These are phyloP conservation scores for Rhodotorula mucilaginosa DNA, from an alignment of 1,284 basidiomycete species.

Conservation along the genomic window DNA sequence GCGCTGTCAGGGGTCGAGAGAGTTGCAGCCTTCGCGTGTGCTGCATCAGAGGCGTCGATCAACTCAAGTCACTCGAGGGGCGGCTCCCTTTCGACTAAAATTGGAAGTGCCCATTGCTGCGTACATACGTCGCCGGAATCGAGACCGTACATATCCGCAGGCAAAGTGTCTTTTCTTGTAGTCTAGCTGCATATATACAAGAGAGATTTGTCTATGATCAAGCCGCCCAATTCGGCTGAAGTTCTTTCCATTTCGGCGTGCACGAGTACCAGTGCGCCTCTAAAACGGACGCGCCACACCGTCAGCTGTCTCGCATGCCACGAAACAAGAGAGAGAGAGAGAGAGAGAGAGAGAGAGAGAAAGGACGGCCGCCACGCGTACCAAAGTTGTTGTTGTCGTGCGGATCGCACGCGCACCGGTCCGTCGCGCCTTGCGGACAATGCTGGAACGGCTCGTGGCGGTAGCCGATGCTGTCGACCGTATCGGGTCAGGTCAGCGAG, in stretches of 20 bases:
- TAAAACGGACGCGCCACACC: not conserved
- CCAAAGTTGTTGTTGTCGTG: constrained; percentile 16
- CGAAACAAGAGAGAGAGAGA: not conserved
- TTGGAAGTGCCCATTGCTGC: no score
- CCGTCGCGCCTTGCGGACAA: constrained; percentile 62
- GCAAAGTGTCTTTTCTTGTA: no score
- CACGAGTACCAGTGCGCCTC: constrained; percentile 31
- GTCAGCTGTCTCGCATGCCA: no score
- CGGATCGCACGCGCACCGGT: constrained; percentile 53
- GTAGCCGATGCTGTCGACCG: constrained; percentile 8
- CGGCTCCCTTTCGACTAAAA: no score
- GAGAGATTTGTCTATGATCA: not conserved
- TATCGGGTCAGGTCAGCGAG: no score
- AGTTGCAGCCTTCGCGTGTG: not conserved
- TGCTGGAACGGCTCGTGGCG: constrained; percentile 45
- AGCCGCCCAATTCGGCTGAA: not conserved
- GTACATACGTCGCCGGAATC: no score
- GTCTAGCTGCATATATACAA: not conserved
- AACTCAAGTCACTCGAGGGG: not conserved
- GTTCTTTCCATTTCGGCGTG: constrained; percentile 9
- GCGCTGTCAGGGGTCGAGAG: not conserved
- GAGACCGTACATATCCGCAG: no score
- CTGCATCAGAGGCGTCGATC: not conserved
- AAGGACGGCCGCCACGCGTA: not conserved
- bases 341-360: not conserved